Evolutionary conservation across 108 stramenopile genomes (phyloP), one percentile per base, ranked within the genome.

Genomic region (Fragilaria crotonensis): DNA sequence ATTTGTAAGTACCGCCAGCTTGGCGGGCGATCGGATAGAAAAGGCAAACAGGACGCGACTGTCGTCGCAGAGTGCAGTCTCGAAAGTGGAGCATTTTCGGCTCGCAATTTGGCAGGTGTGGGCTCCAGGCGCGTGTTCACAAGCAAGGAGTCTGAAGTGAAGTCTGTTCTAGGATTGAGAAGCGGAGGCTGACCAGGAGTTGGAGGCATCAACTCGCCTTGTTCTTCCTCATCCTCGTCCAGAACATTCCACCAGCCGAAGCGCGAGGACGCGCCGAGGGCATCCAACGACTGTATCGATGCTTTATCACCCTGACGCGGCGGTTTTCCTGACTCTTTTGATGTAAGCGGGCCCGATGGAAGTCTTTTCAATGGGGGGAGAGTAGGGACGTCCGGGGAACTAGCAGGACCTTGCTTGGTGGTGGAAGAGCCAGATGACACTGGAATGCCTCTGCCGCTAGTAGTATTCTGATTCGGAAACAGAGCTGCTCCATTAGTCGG

Each of bases 1-100:
- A 93, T 83, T 74, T 93, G 92, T 19, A 93, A 62, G 48, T 90
- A 83, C 25, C 88, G 72, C 45, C 76, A 72, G 45, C 71, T 81
- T 49, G 86, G 86, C 33, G 84, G 79, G 23, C 92, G 79, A 64
- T 93, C 92, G 4, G 92, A 93, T 47, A 93, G 55, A 64, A 81
- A 85, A 17, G 92, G 92, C 52, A 90, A 61, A 44, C 71, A 52
- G 31, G 83, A 64, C 31, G 85, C 85, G 47, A 70, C 33, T 28
- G 75, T 64, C n/a, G 86, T 86, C 1, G 92, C 88, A 25, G 92
- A 71, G 30, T 93, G 85, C 28, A 89, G 65, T 27, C 72, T 64
- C 11, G 85, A 73, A 0, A 81, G 32, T 25, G 85, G 72, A 1
- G 71, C 61, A 55, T 93, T 93, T 36, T 90, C 78, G 33, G 84